phyloP scores from a whole-genome alignment of 306 rosid genomes.

The Malus sieversii region DNA sequence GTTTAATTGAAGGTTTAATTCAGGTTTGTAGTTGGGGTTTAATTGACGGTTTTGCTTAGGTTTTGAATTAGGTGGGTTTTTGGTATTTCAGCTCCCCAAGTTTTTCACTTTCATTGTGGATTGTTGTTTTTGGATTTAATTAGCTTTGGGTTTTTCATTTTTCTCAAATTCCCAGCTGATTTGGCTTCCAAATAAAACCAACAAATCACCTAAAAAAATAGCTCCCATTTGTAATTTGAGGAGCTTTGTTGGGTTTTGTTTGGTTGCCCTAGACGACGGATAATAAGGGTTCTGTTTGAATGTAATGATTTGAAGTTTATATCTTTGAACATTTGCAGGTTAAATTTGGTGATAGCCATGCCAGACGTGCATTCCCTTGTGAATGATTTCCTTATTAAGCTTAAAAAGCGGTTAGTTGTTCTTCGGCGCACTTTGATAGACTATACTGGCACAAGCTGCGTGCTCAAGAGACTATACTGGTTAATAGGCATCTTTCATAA shows the following conservation, averaged over 20 bases:
- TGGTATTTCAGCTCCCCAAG: background rate
- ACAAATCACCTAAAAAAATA: background rate
- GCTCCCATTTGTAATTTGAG: background rate
- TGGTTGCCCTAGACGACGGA: background rate
- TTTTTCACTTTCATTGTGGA: background rate
- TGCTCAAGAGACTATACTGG: background rate
- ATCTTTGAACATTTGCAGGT: slow-evolving; percentile 21
- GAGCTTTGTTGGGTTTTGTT: background rate
- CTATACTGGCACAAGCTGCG: background rate
- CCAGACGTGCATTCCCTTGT: slow-evolving; percentile 80
- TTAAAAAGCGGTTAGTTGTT: slow-evolving; percentile 60
- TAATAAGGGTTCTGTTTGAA: background rate
- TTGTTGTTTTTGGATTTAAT: background rate
- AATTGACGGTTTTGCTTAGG: background rate
- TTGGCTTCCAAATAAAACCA: background rate
- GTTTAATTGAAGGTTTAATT: background rate
- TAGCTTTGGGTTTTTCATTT: background rate
- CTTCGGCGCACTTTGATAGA: background rate
- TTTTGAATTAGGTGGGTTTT: background rate
- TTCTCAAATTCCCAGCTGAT: background rate
- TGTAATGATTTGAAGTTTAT: background rate
- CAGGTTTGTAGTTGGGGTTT: background rate
- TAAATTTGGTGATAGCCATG: slow-evolving; percentile 42
- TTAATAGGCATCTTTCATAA: background rate
- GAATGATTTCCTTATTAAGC: slow-evolving; percentile 67